Conservation (phyloP, 2,329 filamentous ascomycete species). For the Fusarium solani-melongenae region DNA sequence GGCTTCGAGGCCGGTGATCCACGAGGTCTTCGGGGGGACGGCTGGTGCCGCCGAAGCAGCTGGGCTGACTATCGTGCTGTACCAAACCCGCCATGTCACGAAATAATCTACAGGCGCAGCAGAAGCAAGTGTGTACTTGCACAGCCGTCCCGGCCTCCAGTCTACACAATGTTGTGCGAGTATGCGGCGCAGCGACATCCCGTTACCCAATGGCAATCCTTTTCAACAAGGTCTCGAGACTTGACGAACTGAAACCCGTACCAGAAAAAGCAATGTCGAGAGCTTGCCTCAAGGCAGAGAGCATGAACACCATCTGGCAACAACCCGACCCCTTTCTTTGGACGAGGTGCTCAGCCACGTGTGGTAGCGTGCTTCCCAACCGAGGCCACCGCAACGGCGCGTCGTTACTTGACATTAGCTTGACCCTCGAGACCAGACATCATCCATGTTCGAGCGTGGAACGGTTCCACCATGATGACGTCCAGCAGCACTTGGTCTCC, state of each 20-base stretch:
- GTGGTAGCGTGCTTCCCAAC: conserved; percentile 24
- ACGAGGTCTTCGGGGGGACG: conserved; percentile 8
- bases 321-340: not conserved
- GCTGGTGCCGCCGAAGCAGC: conserved; percentile 9
- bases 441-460: conserved; percentile 19
- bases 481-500: conserved; percentile 8
- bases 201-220: conserved; percentile 10
- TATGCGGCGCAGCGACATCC: conserved; percentile 6
- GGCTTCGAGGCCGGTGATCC: conserved; percentile 7
- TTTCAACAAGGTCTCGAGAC: conserved; percentile 11
- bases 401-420: conserved; percentile 23
- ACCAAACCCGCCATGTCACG: conserved; percentile 5
- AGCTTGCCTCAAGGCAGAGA: conserved; percentile 2
- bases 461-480: conserved; percentile 24
- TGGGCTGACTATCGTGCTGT: not conserved
- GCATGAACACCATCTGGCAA: conserved; percentile 15
- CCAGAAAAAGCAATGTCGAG: conserved; percentile 12
- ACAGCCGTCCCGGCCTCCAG: conserved; percentile 7
- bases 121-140: conserved; percentile 4
- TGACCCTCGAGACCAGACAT: conserved; percentile 2
- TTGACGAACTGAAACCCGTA: conserved; percentile 10
- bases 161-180: conserved; percentile 22
- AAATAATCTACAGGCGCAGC: conserved; percentile 9
- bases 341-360: conserved; percentile 20
- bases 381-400: conserved; percentile 26